Base-by-base conservation (phyloP, 768 basidiomycete genomes). In the Filobasidium floriforme region DNA sequence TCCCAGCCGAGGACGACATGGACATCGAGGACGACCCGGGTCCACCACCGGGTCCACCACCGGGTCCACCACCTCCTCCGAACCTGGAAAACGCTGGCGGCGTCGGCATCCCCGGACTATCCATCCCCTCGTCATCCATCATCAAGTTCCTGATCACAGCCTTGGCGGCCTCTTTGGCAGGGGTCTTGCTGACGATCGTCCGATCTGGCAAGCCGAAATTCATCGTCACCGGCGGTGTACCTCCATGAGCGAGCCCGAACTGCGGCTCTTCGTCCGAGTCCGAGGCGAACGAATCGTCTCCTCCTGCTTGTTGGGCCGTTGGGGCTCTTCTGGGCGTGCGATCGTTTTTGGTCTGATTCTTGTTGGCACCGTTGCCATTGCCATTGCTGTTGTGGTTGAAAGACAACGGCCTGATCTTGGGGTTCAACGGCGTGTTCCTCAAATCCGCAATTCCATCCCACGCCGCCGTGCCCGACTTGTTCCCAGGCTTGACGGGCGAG, bases 401-500 rank as follows among this genome's bases (percentile, higher is more conserved):
- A 83, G 78, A 78, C 61, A 82, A 64, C 28, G 79, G 62, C 83
- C 82, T 49, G 83, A 83, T 84, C 85, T 83, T 63, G 69, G 74
- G 0, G 72, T 76, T 72, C 59, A 77, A 65, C 61, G 76, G 65
- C 44, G 73, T 70, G 59, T 82, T 66, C 85, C 84, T 19, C 2
- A 90, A 82, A 77, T 93, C 85, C 41, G 90, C 86, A 41, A 91
- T 77, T 11, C 89, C 89, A 71, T 84, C 84, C 88, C 88, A 89
- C 18, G 85, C 63, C 87, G 86, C 0, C 46, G 12, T 14, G 2
- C 5, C 22, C 22, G 46, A 18, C 46, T 49, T 49, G 46, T 12
- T 22, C 22, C 46, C 46, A 22, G 86, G 85, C 65, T 88, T 88
- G 14, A 81, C 51, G 11, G 32, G n/a, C 3, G 51, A 55, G 55